Percentiles rank a stretch among this genome's conserved stretches.
These are phyloP conservation scores for Entomortierella beljakovae DNA, from an alignment of 192 early-diverging fungal species.

Conservation along the genomic window DNA sequence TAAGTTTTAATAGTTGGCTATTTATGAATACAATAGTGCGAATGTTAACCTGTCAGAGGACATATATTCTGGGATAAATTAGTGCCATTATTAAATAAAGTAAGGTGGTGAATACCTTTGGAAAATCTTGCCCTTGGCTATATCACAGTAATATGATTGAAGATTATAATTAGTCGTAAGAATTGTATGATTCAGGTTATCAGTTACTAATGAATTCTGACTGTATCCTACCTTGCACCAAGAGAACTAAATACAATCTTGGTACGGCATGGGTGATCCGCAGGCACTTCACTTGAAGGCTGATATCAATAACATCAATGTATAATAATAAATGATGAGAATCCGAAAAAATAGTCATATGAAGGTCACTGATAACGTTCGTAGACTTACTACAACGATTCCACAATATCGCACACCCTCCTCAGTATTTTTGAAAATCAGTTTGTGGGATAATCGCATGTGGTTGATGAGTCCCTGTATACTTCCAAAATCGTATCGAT, in stretches of 20 bases:
- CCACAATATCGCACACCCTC: slow-evolving; percentile 83
- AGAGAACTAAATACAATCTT: slow-evolving; percentile 48
- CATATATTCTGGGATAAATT: no score
- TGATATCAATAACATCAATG: neutral
- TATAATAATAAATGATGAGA: neutral
- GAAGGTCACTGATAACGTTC: neutral
- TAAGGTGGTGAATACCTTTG: slow-evolving; percentile 15
- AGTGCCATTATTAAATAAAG: no score
- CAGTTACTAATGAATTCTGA: neutral
- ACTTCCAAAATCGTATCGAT: slow-evolving; percentile 80
- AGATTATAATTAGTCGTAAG: slow-evolving; percentile 10
- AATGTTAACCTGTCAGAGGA: no score
- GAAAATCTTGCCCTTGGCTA: slow-evolving; percentile 19
- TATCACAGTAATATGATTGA: slow-evolving; percentile 26
- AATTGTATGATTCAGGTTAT: neutral
- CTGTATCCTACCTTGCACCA: slow-evolving; percentile 8
- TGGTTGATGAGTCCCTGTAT: slow-evolving; percentile 92
- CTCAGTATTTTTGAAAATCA: slow-evolving; percentile 80
- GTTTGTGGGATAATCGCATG: slow-evolving; percentile 76
- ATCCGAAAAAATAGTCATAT: neutral
- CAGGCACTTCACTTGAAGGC: slow-evolving; percentile 41
- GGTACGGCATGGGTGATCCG: slow-evolving; percentile 44
- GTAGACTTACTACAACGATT: slow-evolving; percentile 60
- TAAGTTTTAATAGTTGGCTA: slow-evolving; percentile 79
- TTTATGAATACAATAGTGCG: slow-evolving; percentile 8